Percentiles rank a stretch among this genome's conserved stretches.
Conservation (phyloP, 1,284 basidiomycete species). For the Pyrrhoderma noxium region DNA sequence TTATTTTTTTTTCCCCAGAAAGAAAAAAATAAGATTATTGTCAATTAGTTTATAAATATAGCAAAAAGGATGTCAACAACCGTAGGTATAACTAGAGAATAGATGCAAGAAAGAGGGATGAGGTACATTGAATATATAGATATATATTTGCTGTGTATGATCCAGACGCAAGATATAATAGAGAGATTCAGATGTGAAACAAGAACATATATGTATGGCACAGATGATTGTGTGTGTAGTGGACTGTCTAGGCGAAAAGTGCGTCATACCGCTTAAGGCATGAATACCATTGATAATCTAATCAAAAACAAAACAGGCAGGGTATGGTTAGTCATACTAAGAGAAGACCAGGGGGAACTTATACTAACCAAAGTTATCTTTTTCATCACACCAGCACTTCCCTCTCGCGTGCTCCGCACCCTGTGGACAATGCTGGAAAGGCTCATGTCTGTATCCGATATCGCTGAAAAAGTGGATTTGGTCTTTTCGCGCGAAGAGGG, state of each 20-base stretch:
- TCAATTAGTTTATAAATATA: neutral
- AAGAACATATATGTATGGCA: neutral
- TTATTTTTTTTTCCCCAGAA: neutral
- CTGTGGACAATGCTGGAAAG: constrained; percentile 76
- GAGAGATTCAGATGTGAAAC: neutral
- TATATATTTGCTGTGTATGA: too few relatives aligned
- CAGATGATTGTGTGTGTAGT: neutral
- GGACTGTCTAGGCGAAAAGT: constrained; percentile 34
- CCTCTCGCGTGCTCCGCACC: constrained; percentile 48
- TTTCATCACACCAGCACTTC: constrained; percentile 60
- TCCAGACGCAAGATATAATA: neutral
- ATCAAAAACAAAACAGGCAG: constrained; percentile 1
- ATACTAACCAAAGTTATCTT: constrained; percentile 61
- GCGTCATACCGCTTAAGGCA: constrained; percentile 66
- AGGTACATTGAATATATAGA: too few relatives aligned
- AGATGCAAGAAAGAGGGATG: neutral
- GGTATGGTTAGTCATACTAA: neutral
- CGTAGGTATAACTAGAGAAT: constrained; percentile 6
- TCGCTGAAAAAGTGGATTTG: constrained; percentile 77
- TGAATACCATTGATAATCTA: constrained; percentile 77
- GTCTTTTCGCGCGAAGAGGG: constrained; percentile 72
- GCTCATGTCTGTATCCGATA: constrained; percentile 63
- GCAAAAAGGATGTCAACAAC: neutral
- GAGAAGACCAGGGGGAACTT: neutral
- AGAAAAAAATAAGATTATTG: neutral